phyloP scores from a whole-genome alignment of 805 yeast species.

The Tetrapisispora namnaoensis region DNA sequence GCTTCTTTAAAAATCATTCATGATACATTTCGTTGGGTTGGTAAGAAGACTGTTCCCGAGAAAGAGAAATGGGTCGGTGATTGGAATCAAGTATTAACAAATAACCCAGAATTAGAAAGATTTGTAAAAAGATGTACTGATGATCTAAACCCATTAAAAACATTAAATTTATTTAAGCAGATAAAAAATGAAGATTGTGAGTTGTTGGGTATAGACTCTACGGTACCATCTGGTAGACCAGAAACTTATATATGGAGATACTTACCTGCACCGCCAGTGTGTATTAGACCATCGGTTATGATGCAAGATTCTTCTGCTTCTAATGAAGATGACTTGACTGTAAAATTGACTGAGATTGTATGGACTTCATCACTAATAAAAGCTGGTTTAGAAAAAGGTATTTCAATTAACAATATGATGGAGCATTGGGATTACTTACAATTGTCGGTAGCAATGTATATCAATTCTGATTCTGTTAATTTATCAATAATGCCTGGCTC shows the following conservation, averaged over 20 bases:
- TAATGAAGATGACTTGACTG: slow-evolving; percentile 95
- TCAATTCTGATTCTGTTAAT: slow-evolving; percentile 87
- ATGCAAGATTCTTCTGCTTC: slow-evolving; percentile 84
- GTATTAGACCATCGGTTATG: slow-evolving; percentile 93
- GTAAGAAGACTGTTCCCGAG: slow-evolving; percentile 80
- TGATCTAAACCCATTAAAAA: slow-evolving; percentile 88
- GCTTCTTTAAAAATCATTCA: slow-evolving; percentile 94
- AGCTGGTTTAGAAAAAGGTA: slow-evolving; percentile 93
- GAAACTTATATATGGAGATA: slow-evolving; percentile 96
- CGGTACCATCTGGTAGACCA: slow-evolving; percentile 75
- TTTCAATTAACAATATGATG: slow-evolving; percentile 86
- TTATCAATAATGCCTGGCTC: slow-evolving; percentile 70
- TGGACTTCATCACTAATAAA: slow-evolving; percentile 92
- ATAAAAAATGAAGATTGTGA: slow-evolving; percentile 84
- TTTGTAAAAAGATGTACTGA: slow-evolving; percentile 82
- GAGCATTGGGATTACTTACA: slow-evolving; percentile 99
- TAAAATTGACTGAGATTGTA: slow-evolving; percentile 89
- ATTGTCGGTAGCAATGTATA: slow-evolving; percentile 92
- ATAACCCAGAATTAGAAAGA: slow-evolving; percentile 82
- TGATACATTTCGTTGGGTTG: slow-evolving; percentile 91
- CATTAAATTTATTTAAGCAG: slow-evolving; percentile 76
- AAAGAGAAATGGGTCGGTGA: slow-evolving; percentile 82
- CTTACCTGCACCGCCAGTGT: slow-evolving; percentile 97
- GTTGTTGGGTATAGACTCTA: slow-evolving; percentile 79
- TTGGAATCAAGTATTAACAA: slow-evolving; percentile 59